Conservation (phyloP, 202 grass and related monocot genomes). For the Panicum hallii region DNA sequence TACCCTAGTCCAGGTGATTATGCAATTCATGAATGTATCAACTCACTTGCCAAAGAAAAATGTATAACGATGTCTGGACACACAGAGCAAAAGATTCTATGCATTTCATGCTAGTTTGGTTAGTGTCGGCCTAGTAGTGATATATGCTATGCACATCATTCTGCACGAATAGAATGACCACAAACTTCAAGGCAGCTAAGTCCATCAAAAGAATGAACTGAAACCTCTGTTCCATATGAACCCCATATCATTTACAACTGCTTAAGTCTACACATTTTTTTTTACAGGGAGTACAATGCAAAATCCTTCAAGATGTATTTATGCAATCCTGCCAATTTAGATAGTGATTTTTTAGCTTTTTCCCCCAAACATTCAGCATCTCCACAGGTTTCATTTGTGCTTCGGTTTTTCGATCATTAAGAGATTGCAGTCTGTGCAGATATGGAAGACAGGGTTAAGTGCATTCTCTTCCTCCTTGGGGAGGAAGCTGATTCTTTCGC, state of each 20-base stretch:
- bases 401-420: not conserved
- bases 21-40: not conserved
- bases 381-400: not conserved
- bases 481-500: constrained; percentile 92
- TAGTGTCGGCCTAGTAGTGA: not conserved
- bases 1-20: not conserved
- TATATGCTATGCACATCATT: not conserved
- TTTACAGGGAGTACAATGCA: not conserved
- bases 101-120: not conserved
- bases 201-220: not conserved
- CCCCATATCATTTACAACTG: not conserved
- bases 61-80: not conserved
- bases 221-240: not conserved
- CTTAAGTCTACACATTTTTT: not conserved
- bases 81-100: not conserved
- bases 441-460: constrained; percentile 86
- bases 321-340: not conserved
- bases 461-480: constrained; percentile 78
- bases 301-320: not conserved
- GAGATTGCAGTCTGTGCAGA: constrained; percentile 47
- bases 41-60: not conserved
- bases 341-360: not conserved
- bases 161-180: not conserved
- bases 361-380: not conserved
- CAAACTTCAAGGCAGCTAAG: not conserved